Percentiles rank a stretch among this genome's conserved stretches.
phyloP scores from a whole-genome alignment of 2,329 filamentous ascomycete species.

The Knoxdaviesia proteae region DNA sequence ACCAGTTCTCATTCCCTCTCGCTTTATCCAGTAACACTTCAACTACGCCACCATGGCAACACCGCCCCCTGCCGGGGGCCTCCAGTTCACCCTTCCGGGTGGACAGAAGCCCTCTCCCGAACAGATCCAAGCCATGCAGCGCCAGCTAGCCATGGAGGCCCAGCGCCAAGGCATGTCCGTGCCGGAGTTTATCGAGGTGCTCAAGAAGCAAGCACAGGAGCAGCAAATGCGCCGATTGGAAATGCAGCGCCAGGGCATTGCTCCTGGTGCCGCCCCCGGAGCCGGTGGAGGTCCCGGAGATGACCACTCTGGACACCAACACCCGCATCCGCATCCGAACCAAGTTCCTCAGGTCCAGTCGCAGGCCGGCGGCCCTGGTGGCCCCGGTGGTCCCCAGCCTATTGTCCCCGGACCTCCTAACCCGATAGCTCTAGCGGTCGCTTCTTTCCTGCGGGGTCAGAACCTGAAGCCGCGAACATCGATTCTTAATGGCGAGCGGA shows the following conservation, averaged over 20 bases:
- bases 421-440: conserved; percentile 71
- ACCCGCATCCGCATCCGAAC: too few relatives aligned
- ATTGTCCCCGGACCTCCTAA: conserved; percentile 67
- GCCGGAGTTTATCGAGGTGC: conserved; percentile 58
- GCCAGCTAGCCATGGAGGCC: conserved; percentile 64
- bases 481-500: conserved; percentile 87
- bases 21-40: background rate
- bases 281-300: conserved; percentile 13
- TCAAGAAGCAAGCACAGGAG: conserved; percentile 34
- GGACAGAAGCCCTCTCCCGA: conserved; percentile 48
- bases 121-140: conserved; percentile 69
- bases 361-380: background rate
- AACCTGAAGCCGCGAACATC: conserved; percentile 77
- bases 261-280: background rate
- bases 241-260: conserved; percentile 3
- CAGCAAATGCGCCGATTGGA: conserved; percentile 21
- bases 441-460: conserved; percentile 67
- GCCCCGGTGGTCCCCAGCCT: conserved; percentile 23
- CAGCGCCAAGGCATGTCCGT: conserved; percentile 68
- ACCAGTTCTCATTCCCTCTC: background rate
- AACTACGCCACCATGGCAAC: background rate
- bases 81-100: background rate
- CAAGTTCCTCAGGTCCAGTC: too few relatives aligned
- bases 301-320: too few relatives aligned
- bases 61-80: background rate